Percentiles rank a stretch among this genome's conserved stretches.
These are phyloP conservation scores for Rosa rugosa DNA, from an alignment of 306 rosid species.

Conservation along the genomic window DNA sequence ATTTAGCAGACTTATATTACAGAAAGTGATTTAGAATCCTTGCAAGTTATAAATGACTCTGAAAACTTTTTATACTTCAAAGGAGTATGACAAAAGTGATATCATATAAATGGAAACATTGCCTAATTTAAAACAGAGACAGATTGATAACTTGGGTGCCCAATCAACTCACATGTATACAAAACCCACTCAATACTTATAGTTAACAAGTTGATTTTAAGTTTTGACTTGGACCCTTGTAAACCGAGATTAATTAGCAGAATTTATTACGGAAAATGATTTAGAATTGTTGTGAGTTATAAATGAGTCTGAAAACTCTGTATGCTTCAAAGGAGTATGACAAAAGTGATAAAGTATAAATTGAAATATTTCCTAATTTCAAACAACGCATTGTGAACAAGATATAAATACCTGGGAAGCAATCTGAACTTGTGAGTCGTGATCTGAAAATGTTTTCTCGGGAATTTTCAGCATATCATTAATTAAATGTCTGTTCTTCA, in stretches of 20 bases:
- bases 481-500: conserved; percentile 61
- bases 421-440: conserved; percentile 74
- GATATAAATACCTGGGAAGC: conserved; percentile 74
- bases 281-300: background rate
- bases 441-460: conserved; percentile 73
- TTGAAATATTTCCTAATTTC: background rate
- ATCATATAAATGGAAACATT: background rate
- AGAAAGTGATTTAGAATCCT: background rate
- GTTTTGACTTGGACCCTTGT: background rate
- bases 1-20: background rate
- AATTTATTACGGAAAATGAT: background rate
- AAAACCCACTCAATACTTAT: background rate
- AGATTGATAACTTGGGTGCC: background rate
- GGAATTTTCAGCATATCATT: conserved; percentile 84
- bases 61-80: background rate
- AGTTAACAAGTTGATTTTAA: background rate
- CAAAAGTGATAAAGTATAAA: background rate
- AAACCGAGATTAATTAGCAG: background rate
- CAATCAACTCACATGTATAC: background rate
- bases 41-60: conserved; percentile 4
- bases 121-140: background rate
- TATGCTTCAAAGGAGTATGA: background rate
- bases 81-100: background rate
- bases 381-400: background rate
- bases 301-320: background rate